A percentile compares a stretch with the other conserved stretches of the same genome.
Conservation (phyloP, 1,284 basidiomycete genomes). For the Ceratobasidium sp. region DNA sequence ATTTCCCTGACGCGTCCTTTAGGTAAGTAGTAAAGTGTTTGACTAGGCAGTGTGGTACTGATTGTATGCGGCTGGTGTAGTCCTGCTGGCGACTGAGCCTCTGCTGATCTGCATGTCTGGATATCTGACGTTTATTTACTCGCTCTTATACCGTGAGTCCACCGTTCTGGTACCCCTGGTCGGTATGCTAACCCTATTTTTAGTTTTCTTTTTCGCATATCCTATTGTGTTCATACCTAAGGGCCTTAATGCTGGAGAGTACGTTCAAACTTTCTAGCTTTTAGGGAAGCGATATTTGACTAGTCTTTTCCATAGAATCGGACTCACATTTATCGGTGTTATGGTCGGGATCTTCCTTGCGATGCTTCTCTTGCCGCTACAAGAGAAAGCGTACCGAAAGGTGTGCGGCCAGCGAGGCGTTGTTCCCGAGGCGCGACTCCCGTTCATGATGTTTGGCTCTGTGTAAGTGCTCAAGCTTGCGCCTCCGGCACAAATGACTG, state of each 20-base stretch:
- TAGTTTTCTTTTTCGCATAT: conserved; percentile 54
- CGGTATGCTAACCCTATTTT: neutral
- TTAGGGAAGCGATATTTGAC: conserved; percentile 49
- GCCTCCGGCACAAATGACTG: conserved; percentile 49
- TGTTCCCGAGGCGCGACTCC: conserved; percentile 48
- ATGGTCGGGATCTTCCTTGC: conserved; percentile 52
- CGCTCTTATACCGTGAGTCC: conserved; percentile 50
- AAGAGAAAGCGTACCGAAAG: conserved; percentile 52
- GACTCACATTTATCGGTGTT: conserved; percentile 54
- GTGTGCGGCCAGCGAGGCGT: conserved; percentile 44
- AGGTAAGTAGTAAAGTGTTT: conserved; percentile 41
- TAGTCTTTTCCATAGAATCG: conserved; percentile 51
- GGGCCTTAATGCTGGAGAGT: conserved; percentile 36
- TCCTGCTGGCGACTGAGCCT: conserved; percentile 54
- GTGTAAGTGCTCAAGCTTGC: conserved; percentile 45
- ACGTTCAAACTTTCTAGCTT: neutral
- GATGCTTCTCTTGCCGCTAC: conserved; percentile 50
- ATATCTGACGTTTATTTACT: conserved; percentile 60
- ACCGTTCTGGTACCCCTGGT: neutral
- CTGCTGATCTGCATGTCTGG: conserved; percentile 59
- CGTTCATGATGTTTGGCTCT: conserved; percentile 43
- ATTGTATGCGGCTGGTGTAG: neutral
- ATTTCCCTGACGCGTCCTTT: conserved; percentile 58
- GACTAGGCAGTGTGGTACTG: too few species aligned
- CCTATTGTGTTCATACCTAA: conserved; percentile 51